Percentiles rank a stretch among this genome's conserved stretches.
phyloP scores from a whole-genome alignment of 345 rosid species.

The Microthlaspi erraticum region DNA sequence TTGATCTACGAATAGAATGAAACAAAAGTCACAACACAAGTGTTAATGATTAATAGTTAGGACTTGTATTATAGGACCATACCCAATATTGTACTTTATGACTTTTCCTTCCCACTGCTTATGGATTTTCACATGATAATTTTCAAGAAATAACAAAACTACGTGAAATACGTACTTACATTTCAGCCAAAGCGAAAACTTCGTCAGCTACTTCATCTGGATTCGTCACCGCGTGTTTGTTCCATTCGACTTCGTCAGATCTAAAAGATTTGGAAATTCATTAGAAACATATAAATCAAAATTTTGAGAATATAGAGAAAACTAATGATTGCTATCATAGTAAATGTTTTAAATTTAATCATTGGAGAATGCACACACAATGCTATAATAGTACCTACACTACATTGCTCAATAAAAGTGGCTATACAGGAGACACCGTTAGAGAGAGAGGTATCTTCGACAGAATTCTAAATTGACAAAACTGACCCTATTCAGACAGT shows the following conservation, averaged over 20 bases:
- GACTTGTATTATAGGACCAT: constrained; percentile 34
- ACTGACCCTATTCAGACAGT: constrained; percentile 8
- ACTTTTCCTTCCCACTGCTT: background rate
- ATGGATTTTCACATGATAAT: background rate
- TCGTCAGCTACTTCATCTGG: constrained; percentile 79
- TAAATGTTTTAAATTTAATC: background rate
- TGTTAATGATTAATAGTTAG: constrained; percentile 9
- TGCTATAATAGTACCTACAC: background rate
- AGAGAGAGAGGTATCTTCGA: constrained; percentile 17
- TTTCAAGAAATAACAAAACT: background rate
- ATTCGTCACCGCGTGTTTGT: constrained; percentile 69
- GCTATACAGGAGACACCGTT: constrained; percentile 51
- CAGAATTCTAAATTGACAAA: constrained; percentile 20
- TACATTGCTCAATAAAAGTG: constrained; percentile 49
- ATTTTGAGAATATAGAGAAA: constrained; percentile 24
- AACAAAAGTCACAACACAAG: constrained; percentile 30
- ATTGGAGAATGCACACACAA: constrained; percentile 25
- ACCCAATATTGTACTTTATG: constrained; percentile 31
- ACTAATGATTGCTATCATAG: constrained; percentile 19
- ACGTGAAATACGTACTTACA: constrained; percentile 49
- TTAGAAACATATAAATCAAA: background rate
- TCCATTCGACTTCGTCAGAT: constrained; percentile 49
- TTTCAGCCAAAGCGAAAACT: constrained; percentile 62
- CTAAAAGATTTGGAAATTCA: constrained; percentile 27
- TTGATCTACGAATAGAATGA: constrained; percentile 35